Conservation (phyloP, 106 monocot species). For the Dendrobium nobile region DNA sequence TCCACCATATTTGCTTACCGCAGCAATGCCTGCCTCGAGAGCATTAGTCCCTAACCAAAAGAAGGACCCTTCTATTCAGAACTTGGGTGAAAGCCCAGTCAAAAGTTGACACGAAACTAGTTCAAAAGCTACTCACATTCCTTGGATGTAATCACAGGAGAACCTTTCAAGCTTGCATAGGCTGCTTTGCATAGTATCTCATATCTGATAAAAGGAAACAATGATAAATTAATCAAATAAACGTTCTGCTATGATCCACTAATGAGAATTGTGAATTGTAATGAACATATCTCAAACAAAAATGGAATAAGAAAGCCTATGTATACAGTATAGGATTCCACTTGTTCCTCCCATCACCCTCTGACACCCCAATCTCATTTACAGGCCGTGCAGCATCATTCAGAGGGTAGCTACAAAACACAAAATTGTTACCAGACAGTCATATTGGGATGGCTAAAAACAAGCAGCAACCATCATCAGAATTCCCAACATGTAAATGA, state of each 20-base stretch:
- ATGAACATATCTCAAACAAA: background rate
- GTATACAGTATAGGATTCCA: slow-evolving; percentile 72
- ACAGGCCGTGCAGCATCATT: slow-evolving; percentile 89
- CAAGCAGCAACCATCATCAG: too few species aligned
- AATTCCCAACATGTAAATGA: too few species aligned
- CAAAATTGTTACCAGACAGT: background rate
- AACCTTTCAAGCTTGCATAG: slow-evolving; percentile 69
- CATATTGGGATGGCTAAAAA: too few species aligned
- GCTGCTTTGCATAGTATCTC: slow-evolving; percentile 93
- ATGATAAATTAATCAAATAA: slow-evolving; percentile 2
- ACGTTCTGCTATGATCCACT: background rate
- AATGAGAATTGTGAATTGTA: background rate
- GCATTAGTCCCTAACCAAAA: slow-evolving; percentile 69
- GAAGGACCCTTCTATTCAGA: background rate
- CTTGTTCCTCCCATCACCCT: slow-evolving; percentile 99
- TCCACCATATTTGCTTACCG: slow-evolving; percentile 93
- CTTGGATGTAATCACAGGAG: slow-evolving; percentile 32
- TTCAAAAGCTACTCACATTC: slow-evolving; percentile 40
- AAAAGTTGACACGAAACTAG: background rate
- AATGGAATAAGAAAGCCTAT: background rate
- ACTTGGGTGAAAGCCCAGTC: too few species aligned
- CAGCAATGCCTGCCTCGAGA: slow-evolving; percentile 66
- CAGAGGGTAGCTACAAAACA: slow-evolving; percentile 64
- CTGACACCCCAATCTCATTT: slow-evolving; percentile 79
- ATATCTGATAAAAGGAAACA: slow-evolving; percentile 38